Evolutionary conservation across 768 basidiomycete genomes (phyloP), one percentile per base, ranked within the genome.

Genomic region (Hygrophoropsis aurantiaca): DNA sequence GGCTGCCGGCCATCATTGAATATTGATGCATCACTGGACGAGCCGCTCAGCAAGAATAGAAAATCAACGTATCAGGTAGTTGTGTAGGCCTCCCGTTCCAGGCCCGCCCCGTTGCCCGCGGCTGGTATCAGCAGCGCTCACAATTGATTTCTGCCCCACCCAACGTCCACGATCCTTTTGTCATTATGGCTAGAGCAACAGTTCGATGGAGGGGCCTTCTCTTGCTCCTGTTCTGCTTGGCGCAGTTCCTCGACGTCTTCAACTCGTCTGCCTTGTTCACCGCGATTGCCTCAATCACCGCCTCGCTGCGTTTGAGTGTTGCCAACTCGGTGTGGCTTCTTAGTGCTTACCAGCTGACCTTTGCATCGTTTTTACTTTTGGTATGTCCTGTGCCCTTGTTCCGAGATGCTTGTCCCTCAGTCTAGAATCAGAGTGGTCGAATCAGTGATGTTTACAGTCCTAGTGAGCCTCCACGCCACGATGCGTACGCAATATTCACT

Each of bases 231-330:
- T 65, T 72, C 30, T 71, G 66, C 54, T 53, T 65, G 6, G 64
- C 68, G 8, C 58, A 67, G 40, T 71, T 70, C 50, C 52, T 71
- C n/a, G 71, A 72, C 44, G 54, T 62, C 2, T 65, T 70, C 57
- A 68, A 62, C 44, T 62, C 61, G 43, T 66, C 62, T 8, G 54
- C 66, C 18, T 55, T 65, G 3, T 64, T 67, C 38, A 52, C 65
- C 11, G 65, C 64, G 11, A 58, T 69, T 30, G 65, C 68, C 7
- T 50, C 56, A 8, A 58, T 69, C 16, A 52, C 58, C 42, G 20
- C n/a, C 20, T 37, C 20, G 19, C 24, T 44, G 20, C 30, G 16
- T 23, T 21, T 44, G 15, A 38, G 30, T 10, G 20, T 34, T n/a
- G 36, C 30, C 18, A 30, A 44, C 5, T 44, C 42, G 13, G 34